Evolutionary conservation across 768 basidiomycete genomes (phyloP), one percentile per base, ranked within the genome.

Genomic region (Boletus rubropictus): DNA sequence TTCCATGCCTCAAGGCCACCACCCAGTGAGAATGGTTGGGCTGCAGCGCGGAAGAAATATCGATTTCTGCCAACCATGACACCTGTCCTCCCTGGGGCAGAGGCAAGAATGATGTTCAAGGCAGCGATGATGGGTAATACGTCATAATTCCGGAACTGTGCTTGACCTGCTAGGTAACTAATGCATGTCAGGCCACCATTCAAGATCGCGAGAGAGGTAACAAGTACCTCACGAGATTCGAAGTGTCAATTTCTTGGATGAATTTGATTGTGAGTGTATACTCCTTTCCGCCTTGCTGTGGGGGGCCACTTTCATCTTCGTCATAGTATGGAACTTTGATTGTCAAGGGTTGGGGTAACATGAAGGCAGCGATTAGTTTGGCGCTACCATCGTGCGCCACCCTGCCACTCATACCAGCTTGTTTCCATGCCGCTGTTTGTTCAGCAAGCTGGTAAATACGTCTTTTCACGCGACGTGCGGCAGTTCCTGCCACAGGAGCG

Each of bases 1-100:
- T 66, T 85, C 81, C 64, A 87, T 51, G 62, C 81, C 57, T 72
- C 75, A 48, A 73, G 79, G 17, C 82, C 84, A 21, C 73, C 75
- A 11, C 75, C 73, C 25, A 80, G 61, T 4, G 48, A n/a, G 10
- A 41, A 33, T 29, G 68, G 63, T 24, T 60, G 44, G 8, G 63
- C 66, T 5, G 60, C 66, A 12, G 54, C 17, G 20, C 65, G 65
- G 61, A 78, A 79, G 69, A 80, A 80, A 57, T 70, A 79, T 27
- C 75, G 69, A 57, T 79, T 78, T 44, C 70, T 62, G 20, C 79
- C 78, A 8, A 79, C 74, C 63, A 72, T 69, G 39, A 77, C 61
- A n/a, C 78, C 78, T 14, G 67, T 71, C 37, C 72, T 67, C n/a
- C 65, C 69, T 7, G 79, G 72, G 35, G 69, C 48, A 14, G 74